Evolutionary conservation across 805 yeast genomes (phyloP).

Genomic region (Metschnikowia lochheadii): DNA sequence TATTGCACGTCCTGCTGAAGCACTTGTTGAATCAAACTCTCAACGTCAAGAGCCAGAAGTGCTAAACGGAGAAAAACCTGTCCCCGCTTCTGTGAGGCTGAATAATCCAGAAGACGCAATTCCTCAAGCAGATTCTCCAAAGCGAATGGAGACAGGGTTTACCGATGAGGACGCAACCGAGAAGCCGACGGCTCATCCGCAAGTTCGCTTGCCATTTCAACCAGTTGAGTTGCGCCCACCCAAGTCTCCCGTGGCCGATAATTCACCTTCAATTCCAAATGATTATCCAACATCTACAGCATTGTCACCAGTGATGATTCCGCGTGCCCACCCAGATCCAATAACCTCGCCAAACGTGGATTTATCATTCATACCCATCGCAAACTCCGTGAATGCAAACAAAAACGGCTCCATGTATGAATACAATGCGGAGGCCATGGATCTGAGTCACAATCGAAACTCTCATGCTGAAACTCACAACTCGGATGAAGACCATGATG

Average conservation of each 20-base stretch:
- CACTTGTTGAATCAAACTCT: neutral
- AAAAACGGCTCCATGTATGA: slow-evolving; percentile 1
- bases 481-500: neutral
- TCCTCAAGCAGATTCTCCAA: neutral
- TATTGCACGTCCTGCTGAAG: neutral
- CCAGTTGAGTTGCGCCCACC: neutral
- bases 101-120: neutral
- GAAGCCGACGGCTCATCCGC: neutral
- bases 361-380: slow-evolving; percentile 23
- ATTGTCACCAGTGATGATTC: slow-evolving; percentile 6
- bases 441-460: neutral
- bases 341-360: slow-evolving; percentile 20
- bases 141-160: neutral
- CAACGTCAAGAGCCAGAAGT: neutral
- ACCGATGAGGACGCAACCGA: neutral
- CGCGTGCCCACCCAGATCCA: slow-evolving; percentile 5
- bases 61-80: neutral
- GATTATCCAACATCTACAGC: neutral
- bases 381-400: slow-evolving; percentile 13
- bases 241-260: neutral
- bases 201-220: neutral
- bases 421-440: neutral
- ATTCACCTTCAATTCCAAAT: neutral
- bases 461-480: neutral
- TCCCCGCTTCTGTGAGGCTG: neutral